Evolutionary conservation across 805 yeast genomes (phyloP), one percentile per base, ranked within the genome.

Genomic region (Candida sithepensis): DNA sequence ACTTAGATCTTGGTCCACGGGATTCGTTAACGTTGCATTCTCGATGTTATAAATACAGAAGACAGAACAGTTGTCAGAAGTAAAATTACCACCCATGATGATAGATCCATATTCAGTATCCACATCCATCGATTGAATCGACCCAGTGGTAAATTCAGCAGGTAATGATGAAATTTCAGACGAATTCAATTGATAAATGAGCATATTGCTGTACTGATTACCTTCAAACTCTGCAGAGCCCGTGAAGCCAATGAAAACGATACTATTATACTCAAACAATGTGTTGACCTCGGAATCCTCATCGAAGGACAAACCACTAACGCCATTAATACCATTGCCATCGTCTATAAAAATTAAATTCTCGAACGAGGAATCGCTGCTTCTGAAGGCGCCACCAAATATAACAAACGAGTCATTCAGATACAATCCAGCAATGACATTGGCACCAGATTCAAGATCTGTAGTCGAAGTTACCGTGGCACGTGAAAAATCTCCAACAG

Each of bases 1-100:
- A 9, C 66, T 54, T 3, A 77, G 45, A 6, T 72, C 58, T 18
- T 54, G 53, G 12, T 33, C 39, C 12, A 43, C 32, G 3, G 80
- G 77, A 49, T 58, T 68, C 7, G 67, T 65, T 87, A 96, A 84
- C 19, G 82, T 67, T 0, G 77, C 68, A 28, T 72, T 69, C 3
- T 65, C 60, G 50, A 81, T 63, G 56, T 84, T 83, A 60, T 78
- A 88, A 32, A 84, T 66, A 62, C 97, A 90, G 33, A 91, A 64
- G 1, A 79, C 75, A 2, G 71, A 63, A 65, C 96, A 90, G 4
- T 52, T 49, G 16, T 46, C 44, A 19, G 71, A 61, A 19, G 72
- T 75, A 60, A 87, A 89, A 39, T 76, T 71, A 21, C 97, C 97
- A 36, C 86, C 96, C 12, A 87, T 87, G 26, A 83, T 70, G 23